phyloP scores from a whole-genome alignment of 257 asterid genomes.

The Rubia yunnanensis region DNA sequence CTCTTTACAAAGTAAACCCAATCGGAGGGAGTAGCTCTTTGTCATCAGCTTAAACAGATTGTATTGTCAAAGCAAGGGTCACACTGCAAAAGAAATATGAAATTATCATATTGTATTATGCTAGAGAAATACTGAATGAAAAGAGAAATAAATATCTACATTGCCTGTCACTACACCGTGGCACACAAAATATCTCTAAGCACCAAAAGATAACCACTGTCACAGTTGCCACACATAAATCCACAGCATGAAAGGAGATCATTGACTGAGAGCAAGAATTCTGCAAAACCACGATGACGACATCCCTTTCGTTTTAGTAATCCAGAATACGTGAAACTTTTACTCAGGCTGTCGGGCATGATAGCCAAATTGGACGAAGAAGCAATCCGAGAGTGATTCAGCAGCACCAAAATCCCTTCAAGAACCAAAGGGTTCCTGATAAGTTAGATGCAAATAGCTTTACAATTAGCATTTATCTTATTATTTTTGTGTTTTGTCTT shows the following conservation, averaged over 20 bases:
- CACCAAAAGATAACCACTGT: conserved; percentile 78
- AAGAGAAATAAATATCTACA: conserved; percentile 28
- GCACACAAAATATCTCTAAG: conserved; percentile 74
- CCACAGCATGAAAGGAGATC: conserved; percentile 94
- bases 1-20: too few relatives aligned
- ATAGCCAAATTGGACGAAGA: conserved; percentile 63
- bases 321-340: neutral
- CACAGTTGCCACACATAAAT: conserved; percentile 79
- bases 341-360: too few relatives aligned
- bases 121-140: neutral
- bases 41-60: too few relatives aligned
- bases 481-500: too few relatives aligned
- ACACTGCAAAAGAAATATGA: conserved; percentile 46
- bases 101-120: neutral
- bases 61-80: conserved; percentile 82
- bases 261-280: conserved; percentile 79
- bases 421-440: conserved; percentile 92
- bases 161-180: conserved; percentile 81
- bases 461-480: conserved; percentile 8
- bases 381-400: conserved; percentile 84
- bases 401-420: conserved; percentile 98
- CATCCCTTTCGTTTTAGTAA: neutral
- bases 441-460: too few relatives aligned
- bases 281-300: conserved; percentile 20
- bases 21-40: too few relatives aligned